Conservation (phyloP, 169 alveolate species). For the Plasmodium coatneyi region DNA sequence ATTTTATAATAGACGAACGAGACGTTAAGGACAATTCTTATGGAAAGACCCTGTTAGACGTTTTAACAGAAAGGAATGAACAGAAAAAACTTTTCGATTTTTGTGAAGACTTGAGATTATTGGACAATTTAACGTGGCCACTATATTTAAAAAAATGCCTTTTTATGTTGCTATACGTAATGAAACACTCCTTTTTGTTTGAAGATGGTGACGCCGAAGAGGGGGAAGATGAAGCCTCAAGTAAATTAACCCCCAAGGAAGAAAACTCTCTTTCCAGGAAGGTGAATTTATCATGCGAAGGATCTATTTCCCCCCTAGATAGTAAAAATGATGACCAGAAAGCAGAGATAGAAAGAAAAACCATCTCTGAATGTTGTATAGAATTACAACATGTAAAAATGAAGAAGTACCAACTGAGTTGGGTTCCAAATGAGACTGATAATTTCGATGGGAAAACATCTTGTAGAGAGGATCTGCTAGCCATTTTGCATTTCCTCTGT, state of each 20-base stretch:
- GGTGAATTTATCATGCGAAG: not conserved
- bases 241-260: not conserved
- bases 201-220: not conserved
- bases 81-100: constrained; percentile 12
- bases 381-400: not conserved
- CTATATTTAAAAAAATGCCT: constrained; percentile 14
- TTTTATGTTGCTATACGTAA: constrained; percentile 1
- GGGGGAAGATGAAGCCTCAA: not conserved
- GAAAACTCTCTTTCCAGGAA: too few relatives aligned
- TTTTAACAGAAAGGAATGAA: constrained; percentile 9
- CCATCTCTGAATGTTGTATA: not conserved
- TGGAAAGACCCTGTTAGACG: not conserved
- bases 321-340: not conserved
- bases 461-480: not conserved
- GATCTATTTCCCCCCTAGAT: not conserved
- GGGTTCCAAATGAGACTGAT: not conserved
- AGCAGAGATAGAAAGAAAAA: not conserved
- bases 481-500: constrained; percentile 11
- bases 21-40: not conserved
- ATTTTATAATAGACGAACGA: not conserved
- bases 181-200: constrained; percentile 1
- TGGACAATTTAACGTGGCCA: constrained; percentile 14
- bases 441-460: not conserved
- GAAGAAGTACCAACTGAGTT: not conserved
- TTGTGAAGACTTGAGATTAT: constrained; percentile 4